Conservation (phyloP, 345 rosid genomes). For the Citrus cavaleriei region DNA sequence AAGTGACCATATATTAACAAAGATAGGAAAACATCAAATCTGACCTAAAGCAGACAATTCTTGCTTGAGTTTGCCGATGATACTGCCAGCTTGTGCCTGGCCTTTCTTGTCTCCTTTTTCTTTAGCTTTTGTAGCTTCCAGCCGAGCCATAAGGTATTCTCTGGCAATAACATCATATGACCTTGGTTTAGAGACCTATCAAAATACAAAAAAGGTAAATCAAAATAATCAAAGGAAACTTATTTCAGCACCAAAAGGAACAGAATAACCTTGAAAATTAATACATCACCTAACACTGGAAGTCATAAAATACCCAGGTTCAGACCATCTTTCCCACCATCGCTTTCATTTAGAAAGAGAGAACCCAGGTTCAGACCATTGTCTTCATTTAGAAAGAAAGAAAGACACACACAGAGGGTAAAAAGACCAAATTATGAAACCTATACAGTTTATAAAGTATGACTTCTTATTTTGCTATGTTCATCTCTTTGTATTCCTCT, state of each 20-base stretch:
- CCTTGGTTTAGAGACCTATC: conserved; percentile 56
- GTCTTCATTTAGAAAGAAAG: too few relatives aligned
- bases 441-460: background rate
- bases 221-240: conserved; percentile 6
- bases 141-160: conserved; percentile 66
- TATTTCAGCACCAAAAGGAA: background rate
- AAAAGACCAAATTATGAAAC: background rate
- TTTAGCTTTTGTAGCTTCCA: conserved; percentile 78
- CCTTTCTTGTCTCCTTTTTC: conserved; percentile 61
- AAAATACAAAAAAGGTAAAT: conserved; percentile 6
- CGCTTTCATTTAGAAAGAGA: background rate
- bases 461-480: background rate
- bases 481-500: background rate
- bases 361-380: too few relatives aligned
- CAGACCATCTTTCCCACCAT: background rate
- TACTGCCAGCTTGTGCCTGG: conserved; percentile 64
- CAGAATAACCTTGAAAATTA: background rate
- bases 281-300: background rate
- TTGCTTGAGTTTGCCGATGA: conserved; percentile 79
- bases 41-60: conserved; percentile 82
- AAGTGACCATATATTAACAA: conserved; percentile 12
- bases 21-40: conserved; percentile 21
- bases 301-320: background rate
- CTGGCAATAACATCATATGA: conserved; percentile 59
- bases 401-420: background rate